Conservation (phyloP, 2,329 filamentous ascomycete species). For the Seiridium unicorne region DNA sequence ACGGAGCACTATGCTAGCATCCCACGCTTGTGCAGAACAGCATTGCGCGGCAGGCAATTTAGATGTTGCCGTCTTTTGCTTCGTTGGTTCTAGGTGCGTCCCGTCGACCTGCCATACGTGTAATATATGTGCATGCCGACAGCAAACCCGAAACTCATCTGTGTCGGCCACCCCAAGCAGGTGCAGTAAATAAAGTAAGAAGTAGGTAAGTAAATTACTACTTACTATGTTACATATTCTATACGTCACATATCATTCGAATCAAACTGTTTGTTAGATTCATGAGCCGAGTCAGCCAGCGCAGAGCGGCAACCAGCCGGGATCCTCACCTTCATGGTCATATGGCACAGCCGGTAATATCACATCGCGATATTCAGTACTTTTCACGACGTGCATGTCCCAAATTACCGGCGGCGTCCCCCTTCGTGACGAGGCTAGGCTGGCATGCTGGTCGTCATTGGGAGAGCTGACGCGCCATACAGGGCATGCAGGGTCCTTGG, state of each 20-base stretch:
- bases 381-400: background rate
- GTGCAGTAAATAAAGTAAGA: too few relatives aligned
- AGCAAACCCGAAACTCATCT: background rate
- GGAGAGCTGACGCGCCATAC: background rate
- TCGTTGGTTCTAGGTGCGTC: background rate
- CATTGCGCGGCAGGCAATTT: slow-evolving; percentile 8
- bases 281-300: too few relatives aligned
- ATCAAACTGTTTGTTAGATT: too few relatives aligned
- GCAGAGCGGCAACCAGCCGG: too few relatives aligned
- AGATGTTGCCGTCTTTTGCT: background rate
- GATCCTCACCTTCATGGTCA: too few relatives aligned
- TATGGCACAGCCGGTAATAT: too few relatives aligned
- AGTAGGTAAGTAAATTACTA: background rate
- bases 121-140: background rate
- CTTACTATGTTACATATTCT: background rate
- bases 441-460: background rate
- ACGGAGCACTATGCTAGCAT: background rate
- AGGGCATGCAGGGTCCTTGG: background rate
- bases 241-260: background rate
- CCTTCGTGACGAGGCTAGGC: background rate
- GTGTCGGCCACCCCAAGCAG: too few relatives aligned
- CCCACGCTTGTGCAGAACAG: background rate
- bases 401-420: background rate
- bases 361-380: too few relatives aligned
- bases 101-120: too few relatives aligned